phyloP scores from a whole-genome alignment of 352 stramenopile genomes.

The Pythium phragmiticola region DNA sequence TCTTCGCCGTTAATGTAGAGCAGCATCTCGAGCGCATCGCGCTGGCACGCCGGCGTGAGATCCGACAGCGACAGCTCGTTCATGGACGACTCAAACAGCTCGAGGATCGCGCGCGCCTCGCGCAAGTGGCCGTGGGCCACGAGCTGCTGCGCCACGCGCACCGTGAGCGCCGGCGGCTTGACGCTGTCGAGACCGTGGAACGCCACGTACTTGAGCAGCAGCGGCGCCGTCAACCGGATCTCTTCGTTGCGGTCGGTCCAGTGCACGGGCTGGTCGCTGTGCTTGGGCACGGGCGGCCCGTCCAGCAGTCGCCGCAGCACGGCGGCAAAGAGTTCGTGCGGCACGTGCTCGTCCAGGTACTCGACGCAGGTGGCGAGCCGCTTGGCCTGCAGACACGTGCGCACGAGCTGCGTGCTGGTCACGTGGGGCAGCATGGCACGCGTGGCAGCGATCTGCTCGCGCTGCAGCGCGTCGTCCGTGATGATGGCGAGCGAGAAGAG shows the following conservation, averaged over 20 bases:
- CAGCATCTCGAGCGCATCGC: conserved; percentile 67
- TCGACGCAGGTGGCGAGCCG: conserved; percentile 45
- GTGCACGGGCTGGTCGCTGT: neutral
- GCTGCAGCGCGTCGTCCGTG: conserved; percentile 39
- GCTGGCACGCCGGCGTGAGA: conserved; percentile 56
- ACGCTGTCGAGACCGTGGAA: conserved; percentile 41
- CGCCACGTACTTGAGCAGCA: conserved; percentile 61
- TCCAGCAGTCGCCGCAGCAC: conserved; percentile 42
- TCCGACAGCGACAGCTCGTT: conserved; percentile 49
- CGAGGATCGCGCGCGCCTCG: conserved; percentile 52
- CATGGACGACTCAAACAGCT: conserved; percentile 39
- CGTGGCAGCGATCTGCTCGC: conserved; percentile 27
- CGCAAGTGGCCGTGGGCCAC: conserved; percentile 40
- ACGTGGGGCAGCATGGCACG: conserved; percentile 44
- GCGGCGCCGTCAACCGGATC: conserved; percentile 37
- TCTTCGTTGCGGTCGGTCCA: conserved; percentile 20
- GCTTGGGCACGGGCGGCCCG: neutral
- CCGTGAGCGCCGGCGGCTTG: conserved; percentile 37
- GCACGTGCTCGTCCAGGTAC: conserved; percentile 42
- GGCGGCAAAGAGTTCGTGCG: conserved; percentile 31
- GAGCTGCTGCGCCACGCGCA: conserved; percentile 50
- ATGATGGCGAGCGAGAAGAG: conserved; percentile 65
- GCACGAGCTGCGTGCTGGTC: conserved; percentile 38
- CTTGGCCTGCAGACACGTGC: conserved; percentile 37
- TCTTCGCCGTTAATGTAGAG: conserved; percentile 69